Evolutionary conservation across 2,329 filamentous ascomycete genomes (phyloP), one percentile per base, ranked within the genome.

Genomic region (Waltergamsia citrina): DNA sequence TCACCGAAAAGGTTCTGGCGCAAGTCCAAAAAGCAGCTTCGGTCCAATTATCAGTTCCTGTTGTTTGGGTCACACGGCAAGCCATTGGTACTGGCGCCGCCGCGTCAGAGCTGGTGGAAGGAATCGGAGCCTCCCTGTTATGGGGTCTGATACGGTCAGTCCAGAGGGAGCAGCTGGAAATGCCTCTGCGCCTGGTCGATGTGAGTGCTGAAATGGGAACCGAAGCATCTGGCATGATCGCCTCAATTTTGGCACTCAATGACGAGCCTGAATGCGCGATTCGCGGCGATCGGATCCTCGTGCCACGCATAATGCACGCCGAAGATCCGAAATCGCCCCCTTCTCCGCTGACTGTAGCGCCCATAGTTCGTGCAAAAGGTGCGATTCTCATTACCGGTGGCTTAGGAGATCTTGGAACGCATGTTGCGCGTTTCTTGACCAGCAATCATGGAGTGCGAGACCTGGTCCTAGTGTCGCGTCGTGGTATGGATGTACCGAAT

Each of bases 71-170:
- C 18, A 40, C 38, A 7, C 18, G 28, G 20, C 21, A 40, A 10
- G 38, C 35, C 8, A 32, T 40, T 7, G 38, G 40, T 3, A 33
- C 33, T 31, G 40, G 33, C 7, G 24, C 19, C 18, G 21, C 23
- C 6, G 26, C 28, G 8, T 14, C 35, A 3, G 36, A 41, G 25
- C 24, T 19, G 22, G 24, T 9, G 10, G 22, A 15, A 6, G 24
- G 29, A 22, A 15, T 41, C 32, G 38, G 32, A 10, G 36, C 39
- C 16, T 33, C 31, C 10, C 38, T 39, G 29, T 31, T 43, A 15
- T 41, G 38, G 42, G 42, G 42, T 15, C 33, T 44, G 19, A 40
- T 43, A 35, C 38, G 42, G n/a, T 36, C 42, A 6, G 42, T 32
- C 25, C 29, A 37, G 22, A 39, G 21, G n/a, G 42, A 44, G 36